phyloP scores from a whole-genome alignment of 495 filamentous ascomycete genomes.

The Annulohypoxylon bovei region DNA sequence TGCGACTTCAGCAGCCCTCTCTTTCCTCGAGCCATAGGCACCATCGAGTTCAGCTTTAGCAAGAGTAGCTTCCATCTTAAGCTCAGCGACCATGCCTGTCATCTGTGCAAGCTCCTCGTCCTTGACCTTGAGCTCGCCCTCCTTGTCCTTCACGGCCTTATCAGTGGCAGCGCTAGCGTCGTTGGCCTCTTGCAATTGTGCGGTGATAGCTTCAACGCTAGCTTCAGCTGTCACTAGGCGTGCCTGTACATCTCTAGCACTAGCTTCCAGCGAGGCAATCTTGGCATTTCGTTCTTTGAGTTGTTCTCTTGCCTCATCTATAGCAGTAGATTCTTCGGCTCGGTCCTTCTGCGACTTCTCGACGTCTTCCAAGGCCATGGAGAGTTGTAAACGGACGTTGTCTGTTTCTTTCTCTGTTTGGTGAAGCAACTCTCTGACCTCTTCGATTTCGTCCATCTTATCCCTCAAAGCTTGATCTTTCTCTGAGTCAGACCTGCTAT shows the following conservation, averaged over 20 bases:
- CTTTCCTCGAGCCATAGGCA: conserved; percentile 81
- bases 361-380: conserved; percentile 63
- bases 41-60: conserved; percentile 94
- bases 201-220: conserved; percentile 46
- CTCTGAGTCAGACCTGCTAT: conserved; percentile 70
- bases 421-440: conserved; percentile 60
- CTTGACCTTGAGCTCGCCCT: conserved; percentile 58
- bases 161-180: conserved; percentile 49
- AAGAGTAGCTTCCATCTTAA: conserved; percentile 91
- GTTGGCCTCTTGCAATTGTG: conserved; percentile 49
- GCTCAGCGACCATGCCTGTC: conserved; percentile 82
- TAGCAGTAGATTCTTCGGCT: conserved; percentile 48
- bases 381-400: conserved; percentile 56
- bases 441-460: conserved; percentile 64
- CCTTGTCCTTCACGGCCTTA: conserved; percentile 49
- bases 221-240: conserved; percentile 50
- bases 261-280: conserved; percentile 59
- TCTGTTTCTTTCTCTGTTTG: conserved; percentile 60
- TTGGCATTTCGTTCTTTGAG: conserved; percentile 60
- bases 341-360: conserved; percentile 54
- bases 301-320: conserved; percentile 57
- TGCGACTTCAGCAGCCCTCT: conserved; percentile 81
- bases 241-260: conserved; percentile 51
- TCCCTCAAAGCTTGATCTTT: conserved; percentile 65
- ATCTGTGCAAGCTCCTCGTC: conserved; percentile 76